Evolutionary conservation across 768 basidiomycete genomes (phyloP), one percentile per base, ranked within the genome.

Genomic region (Pisolithus microcarpus): DNA sequence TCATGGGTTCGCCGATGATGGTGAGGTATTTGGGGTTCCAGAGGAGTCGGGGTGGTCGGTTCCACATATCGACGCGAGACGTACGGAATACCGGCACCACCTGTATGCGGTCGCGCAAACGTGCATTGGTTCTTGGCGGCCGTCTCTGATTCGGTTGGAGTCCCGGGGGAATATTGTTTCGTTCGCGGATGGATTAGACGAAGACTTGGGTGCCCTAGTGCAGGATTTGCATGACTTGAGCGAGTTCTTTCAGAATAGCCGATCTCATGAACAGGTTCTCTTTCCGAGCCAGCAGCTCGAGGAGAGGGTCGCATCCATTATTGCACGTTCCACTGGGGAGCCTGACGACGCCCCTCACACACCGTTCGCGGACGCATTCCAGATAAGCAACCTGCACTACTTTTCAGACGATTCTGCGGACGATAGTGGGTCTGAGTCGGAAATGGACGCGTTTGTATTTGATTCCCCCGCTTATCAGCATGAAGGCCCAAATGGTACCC

Each of bases 21-120:
- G 82, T 1, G 84, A 82, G 21, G 77, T 94, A 11, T 94, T 94
- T 61, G 91, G 92, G 15, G 73, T 89, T 21, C 85, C 88, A 1
- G 76, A 84, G 50, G 80, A 83, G 37, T 89, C 87, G 3, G 93
- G 93, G 16, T 96, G 93, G 93, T 87, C 81, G 56, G 77, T 93
- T 43, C 79, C 89, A 21, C 82, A 81, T 57, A 75, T 79, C 7
- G 82, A 85, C 48, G 70, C 72, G 16, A 72, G 78, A 26, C 77
- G 82, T 28, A 76, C 77, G 3, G 71, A 73, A 19, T 92, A 88
- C 58, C 77, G 88, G 42, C 72, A 78, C 38, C 94, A 93, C 61
- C 76, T 94, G 56, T 77, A 84, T 67, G 87, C 88, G 2, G 87
- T 95, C 11, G 91, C 88, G 56, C 89, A 89, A 57, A 87, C 88